Conservation (phyloP, 2,329 filamentous ascomycete species). For the Bimuria novae-zelandiae region DNA sequence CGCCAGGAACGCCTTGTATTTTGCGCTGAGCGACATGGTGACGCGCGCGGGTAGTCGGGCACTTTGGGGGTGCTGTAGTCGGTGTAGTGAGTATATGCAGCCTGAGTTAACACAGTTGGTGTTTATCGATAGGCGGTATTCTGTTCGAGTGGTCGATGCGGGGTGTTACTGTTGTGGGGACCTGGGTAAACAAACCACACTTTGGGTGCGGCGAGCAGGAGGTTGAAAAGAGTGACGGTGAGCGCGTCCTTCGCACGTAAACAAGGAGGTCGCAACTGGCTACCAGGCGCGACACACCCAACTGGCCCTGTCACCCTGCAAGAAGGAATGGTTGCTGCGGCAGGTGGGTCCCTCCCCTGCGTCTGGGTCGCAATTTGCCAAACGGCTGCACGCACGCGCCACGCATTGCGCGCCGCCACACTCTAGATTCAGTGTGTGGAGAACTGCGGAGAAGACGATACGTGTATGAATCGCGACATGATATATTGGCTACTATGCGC, state of each 20-base stretch:
- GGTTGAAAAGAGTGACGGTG: not conserved
- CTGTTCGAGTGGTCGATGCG: not conserved
- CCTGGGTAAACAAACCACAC: slow-evolving; percentile 7
- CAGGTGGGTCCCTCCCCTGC: slow-evolving; percentile 3
- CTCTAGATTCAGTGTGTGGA: not conserved
- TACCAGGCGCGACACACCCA: too few relatives aligned
- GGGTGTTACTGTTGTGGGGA: not conserved
- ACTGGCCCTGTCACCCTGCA: not conserved
- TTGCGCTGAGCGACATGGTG: slow-evolving; percentile 46
- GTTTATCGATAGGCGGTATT: slow-evolving; percentile 12
- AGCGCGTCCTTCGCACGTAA: slow-evolving; percentile 8
- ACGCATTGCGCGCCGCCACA: not conserved
- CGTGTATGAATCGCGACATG: not conserved
- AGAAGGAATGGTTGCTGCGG: slow-evolving; percentile 6
- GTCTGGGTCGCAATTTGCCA: slow-evolving; percentile 7
- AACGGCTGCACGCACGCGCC: not conserved
- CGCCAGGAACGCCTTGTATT: slow-evolving; percentile 53
- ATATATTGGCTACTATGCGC: slow-evolving; percentile 10
- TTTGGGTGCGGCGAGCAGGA: not conserved
- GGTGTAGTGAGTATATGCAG: not conserved
- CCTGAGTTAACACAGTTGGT: not conserved
- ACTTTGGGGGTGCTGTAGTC: slow-evolving; percentile 3
- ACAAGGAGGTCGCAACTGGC: slow-evolving; percentile 11
- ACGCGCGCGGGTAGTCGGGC: slow-evolving; percentile 7
- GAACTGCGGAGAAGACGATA: slow-evolving; percentile 6